Conservation (phyloP, 768 basidiomycete genomes). For the Boletus subcaerulescens region DNA sequence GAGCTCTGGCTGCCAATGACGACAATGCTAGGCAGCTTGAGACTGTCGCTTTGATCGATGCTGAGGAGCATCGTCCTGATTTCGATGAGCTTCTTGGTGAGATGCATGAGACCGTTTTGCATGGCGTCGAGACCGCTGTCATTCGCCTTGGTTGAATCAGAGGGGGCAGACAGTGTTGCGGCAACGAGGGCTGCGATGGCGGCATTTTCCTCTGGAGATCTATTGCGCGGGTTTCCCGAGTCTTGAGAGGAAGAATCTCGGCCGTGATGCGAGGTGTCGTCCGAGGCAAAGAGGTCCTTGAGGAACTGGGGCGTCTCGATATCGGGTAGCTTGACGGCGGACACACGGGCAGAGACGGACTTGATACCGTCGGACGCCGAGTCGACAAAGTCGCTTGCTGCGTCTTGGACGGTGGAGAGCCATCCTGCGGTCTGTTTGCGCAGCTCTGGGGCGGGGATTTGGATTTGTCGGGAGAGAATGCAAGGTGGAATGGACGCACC, state of each 20-base stretch:
- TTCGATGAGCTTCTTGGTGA: slow-evolving; percentile 94
- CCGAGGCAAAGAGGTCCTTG: slow-evolving; percentile 53
- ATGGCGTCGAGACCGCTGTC: slow-evolving; percentile 42
- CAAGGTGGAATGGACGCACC: slow-evolving; percentile 45
- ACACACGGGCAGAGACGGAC: slow-evolving; percentile 54
- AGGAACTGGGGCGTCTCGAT: slow-evolving; percentile 65
- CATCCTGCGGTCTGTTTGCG: slow-evolving; percentile 65
- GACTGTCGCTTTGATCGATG: slow-evolving; percentile 91
- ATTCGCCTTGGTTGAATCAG: slow-evolving; percentile 41
- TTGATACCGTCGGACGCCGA: slow-evolving; percentile 70
- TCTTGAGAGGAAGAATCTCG: slow-evolving; percentile 34
- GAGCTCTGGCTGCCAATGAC: slow-evolving; percentile 98
- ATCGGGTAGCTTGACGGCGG: slow-evolving; percentile 56
- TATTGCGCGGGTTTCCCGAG: slow-evolving; percentile 36
- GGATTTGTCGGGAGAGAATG: neutral
- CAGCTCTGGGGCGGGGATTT: slow-evolving; percentile 50
- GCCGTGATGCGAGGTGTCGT: slow-evolving; percentile 31
- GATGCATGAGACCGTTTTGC: slow-evolving; percentile 86
- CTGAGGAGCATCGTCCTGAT: slow-evolving; percentile 92
- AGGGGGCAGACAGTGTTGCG: slow-evolving; percentile 75
- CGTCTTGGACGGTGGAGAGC: slow-evolving; percentile 63
- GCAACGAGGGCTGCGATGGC: slow-evolving; percentile 74
- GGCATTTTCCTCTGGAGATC: slow-evolving; percentile 52
- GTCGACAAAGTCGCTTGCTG: slow-evolving; percentile 57
- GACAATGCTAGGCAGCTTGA: slow-evolving; percentile 96